Evolutionary conservation across 352 stramenopile species (phyloP).

Genomic region (Phytophthora cryptogea): DNA sequence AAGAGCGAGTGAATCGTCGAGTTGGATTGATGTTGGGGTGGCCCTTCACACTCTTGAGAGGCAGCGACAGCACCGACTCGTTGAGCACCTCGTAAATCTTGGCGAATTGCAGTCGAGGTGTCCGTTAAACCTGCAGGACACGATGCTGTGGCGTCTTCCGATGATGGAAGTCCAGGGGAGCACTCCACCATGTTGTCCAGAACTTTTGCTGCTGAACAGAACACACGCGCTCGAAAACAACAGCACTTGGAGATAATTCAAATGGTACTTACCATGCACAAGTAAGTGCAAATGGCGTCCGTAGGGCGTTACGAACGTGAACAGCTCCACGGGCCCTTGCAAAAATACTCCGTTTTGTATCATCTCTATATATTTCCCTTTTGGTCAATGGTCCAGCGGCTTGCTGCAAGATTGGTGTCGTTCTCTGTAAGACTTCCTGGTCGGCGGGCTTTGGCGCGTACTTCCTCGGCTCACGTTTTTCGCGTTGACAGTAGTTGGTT

Average conservation of each 20-base stretch:
- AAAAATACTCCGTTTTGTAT: constrained; percentile 34
- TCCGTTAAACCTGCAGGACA: constrained; percentile 5
- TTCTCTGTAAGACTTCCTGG: constrained; percentile 10
- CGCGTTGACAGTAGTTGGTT: constrained; percentile 23
- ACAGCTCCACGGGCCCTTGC: constrained; percentile 11
- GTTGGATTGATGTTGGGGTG: constrained; percentile 3
- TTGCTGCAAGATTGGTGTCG: constrained; percentile 11
- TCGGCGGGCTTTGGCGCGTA: constrained; percentile 11
- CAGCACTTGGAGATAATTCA: constrained; percentile 11
- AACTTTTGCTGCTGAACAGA: constrained; percentile 10
- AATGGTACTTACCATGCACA: constrained; percentile 14
- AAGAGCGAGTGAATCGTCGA: background rate
- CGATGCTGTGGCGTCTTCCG: background rate
- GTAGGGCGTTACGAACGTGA: constrained; percentile 20
- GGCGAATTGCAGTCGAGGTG: constrained; percentile 4
- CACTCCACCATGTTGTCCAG: constrained; percentile 23
- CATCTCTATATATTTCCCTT: constrained; percentile 53
- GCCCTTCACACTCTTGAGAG: background rate
- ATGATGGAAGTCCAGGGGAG: constrained; percentile 9
- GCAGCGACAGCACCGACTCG: background rate
- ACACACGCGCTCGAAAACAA: constrained; percentile 24
- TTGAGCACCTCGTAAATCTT: background rate
- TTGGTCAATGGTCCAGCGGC: constrained; percentile 28
- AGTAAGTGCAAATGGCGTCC: constrained; percentile 9
- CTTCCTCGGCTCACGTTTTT: constrained; percentile 25